Evolutionary conservation across 2,329 filamentous ascomycete species (phyloP).

Genomic region (Hymenoscyphus repandus): DNA sequence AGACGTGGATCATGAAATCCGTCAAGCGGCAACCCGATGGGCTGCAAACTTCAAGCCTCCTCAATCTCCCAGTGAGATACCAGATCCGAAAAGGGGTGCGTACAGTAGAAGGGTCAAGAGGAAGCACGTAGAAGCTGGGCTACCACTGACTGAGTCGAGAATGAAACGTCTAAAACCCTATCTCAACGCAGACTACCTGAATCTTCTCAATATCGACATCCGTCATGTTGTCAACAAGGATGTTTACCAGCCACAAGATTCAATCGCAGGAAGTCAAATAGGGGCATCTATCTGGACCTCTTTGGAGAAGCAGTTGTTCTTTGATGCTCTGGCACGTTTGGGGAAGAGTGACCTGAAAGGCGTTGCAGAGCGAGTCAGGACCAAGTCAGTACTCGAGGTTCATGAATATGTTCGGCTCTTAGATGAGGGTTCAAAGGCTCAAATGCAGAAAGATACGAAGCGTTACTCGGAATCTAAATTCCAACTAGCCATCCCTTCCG

Average conservation of each 20-base stretch:
- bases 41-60: constrained; percentile 25
- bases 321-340: constrained; percentile 56
- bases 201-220: constrained; percentile 52
- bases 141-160: constrained; percentile 12
- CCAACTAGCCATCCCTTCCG: constrained; percentile 60
- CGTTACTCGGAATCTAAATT: constrained; percentile 32
- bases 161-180: constrained; percentile 33
- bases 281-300: constrained; percentile 67
- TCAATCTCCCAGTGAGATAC: constrained; percentile 20
- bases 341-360: constrained; percentile 57
- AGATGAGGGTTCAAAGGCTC: constrained; percentile 37
- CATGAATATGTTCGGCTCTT: constrained; percentile 63
- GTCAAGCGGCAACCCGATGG: constrained; percentile 21
- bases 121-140: constrained; percentile 11
- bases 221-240: constrained; percentile 40
- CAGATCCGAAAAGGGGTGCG: constrained; percentile 14
- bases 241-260: constrained; percentile 27
- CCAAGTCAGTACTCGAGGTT: constrained; percentile 72
- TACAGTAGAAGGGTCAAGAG: constrained; percentile 16
- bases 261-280: constrained; percentile 49
- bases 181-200: constrained; percentile 45
- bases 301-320: constrained; percentile 67
- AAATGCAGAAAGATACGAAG: constrained; percentile 15
- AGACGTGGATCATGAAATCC: constrained; percentile 7
- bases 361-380: constrained; percentile 58